Evolutionary conservation across 345 rosid species (phyloP).

Genomic region (Pugionium dolabratum): DNA sequence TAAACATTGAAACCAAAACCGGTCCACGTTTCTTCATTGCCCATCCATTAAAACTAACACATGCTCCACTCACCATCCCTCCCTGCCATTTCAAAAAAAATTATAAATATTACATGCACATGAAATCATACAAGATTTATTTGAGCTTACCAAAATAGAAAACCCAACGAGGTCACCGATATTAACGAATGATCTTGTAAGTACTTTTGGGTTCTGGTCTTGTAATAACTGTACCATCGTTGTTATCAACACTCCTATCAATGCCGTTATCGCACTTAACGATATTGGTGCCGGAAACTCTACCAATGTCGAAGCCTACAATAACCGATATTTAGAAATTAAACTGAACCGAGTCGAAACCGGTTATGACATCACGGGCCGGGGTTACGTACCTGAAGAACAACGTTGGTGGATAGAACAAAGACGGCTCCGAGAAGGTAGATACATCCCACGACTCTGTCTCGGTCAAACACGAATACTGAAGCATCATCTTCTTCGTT

Average conservation of each 20-base stretch:
- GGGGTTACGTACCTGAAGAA: constrained; percentile 60
- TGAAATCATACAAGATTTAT: too few relatives aligned
- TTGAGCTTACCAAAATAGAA: constrained; percentile 57
- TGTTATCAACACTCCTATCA: constrained; percentile 69
- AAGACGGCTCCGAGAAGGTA: constrained; percentile 77
- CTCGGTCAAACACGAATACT: constrained; percentile 44
- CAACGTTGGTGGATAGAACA: constrained; percentile 59
- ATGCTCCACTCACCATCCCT: constrained; percentile 66
- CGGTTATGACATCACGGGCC: background rate
- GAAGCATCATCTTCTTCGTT: constrained; percentile 24
- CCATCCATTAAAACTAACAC: constrained; percentile 90
- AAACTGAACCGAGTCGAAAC: background rate
- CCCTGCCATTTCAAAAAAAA: constrained; percentile 37
- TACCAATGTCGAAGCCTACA: constrained; percentile 64
- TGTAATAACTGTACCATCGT: constrained; percentile 48
- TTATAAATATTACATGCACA: background rate
- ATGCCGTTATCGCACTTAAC: constrained; percentile 65
- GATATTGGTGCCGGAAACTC: constrained; percentile 95
- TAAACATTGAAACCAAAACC: constrained; percentile 81
- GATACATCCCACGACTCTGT: constrained; percentile 69
- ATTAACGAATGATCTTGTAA: constrained; percentile 47
- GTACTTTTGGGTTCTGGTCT: constrained; percentile 39
- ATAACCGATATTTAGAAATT: constrained; percentile 7
- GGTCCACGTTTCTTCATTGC: constrained; percentile 93
- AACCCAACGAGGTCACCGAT: constrained; percentile 45